Evolutionary conservation across 306 rosid species (phyloP).

Genomic region (Corylus avellana): DNA sequence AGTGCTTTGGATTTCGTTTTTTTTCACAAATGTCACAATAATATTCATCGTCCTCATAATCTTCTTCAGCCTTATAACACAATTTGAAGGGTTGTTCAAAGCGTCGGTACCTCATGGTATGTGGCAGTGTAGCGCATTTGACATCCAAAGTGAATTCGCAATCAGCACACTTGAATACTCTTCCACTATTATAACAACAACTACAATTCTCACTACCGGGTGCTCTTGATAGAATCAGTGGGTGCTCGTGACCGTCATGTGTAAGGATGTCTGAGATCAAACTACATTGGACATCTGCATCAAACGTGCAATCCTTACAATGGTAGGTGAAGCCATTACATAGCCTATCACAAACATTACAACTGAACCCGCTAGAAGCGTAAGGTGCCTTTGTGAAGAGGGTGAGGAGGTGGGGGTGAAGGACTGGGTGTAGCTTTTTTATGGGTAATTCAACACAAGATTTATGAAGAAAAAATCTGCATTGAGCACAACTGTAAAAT

Average conservation of each 20-base stretch:
- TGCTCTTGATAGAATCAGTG: neutral
- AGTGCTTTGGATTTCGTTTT: neutral
- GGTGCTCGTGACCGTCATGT: neutral
- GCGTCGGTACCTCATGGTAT: neutral
- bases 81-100: neutral
- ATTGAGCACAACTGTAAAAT: neutral
- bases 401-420: neutral
- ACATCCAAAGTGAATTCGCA: neutral
- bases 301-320: neutral
- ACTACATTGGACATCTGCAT: neutral
- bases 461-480: neutral
- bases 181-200: neutral
- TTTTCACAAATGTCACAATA: neutral
- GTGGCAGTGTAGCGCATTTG: neutral
- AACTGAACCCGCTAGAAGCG: accelerated
- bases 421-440: neutral
- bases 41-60: neutral
- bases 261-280: neutral
- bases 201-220: accelerated
- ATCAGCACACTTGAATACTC: neutral
- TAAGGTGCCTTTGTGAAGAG: neutral
- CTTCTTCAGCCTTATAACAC: neutral
- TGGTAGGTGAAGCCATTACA: neutral
- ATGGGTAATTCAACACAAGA: neutral
- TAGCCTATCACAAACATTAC: accelerated